Evolutionary conservation across 495 filamentous ascomycete genomes (phyloP).

Genomic region (Trichocladium uniseriatum): DNA sequence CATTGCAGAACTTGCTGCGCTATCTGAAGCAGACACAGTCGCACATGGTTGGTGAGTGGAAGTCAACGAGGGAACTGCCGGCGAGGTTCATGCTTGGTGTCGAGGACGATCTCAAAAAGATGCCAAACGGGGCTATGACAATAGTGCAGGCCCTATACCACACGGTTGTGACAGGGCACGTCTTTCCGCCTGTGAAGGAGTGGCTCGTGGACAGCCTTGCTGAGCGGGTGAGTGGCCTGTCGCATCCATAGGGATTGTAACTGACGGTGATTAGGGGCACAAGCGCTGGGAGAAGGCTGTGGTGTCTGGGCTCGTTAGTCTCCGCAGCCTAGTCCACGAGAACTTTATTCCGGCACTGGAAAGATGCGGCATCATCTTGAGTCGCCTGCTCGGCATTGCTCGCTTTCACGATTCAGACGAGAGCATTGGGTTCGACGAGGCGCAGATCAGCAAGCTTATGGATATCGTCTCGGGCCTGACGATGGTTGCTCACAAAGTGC

Average conservation of each 20-base stretch:
- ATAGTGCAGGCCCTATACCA: constrained; percentile 77
- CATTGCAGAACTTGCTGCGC: constrained; percentile 72
- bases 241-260: too few species aligned
- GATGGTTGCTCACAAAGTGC: constrained; percentile 63
- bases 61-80: constrained; percentile 71
- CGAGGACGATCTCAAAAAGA: constrained; percentile 49
- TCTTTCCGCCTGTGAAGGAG: constrained; percentile 64
- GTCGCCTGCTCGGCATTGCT: constrained; percentile 75
- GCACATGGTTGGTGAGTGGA: constrained; percentile 70
- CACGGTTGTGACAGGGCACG: constrained; percentile 75
- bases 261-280: constrained; percentile 54
- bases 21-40: constrained; percentile 71
- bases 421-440: constrained; percentile 51
- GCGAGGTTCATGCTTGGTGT: constrained; percentile 65
- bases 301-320: constrained; percentile 60
- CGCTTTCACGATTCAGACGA: constrained; percentile 64
- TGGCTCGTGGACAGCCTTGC: constrained; percentile 83
- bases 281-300: constrained; percentile 94
- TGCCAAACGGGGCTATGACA: constrained; percentile 28
- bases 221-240: constrained; percentile 54
- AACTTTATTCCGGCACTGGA: constrained; percentile 82
- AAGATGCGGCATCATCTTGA: constrained; percentile 70
- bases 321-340: constrained; percentile 72
- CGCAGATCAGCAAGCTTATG: constrained; percentile 44
- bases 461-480: constrained; percentile 69